Conservation (phyloP, 2,329 filamentous ascomycete genomes). For the Stagonosporopsis tanaceti region DNA sequence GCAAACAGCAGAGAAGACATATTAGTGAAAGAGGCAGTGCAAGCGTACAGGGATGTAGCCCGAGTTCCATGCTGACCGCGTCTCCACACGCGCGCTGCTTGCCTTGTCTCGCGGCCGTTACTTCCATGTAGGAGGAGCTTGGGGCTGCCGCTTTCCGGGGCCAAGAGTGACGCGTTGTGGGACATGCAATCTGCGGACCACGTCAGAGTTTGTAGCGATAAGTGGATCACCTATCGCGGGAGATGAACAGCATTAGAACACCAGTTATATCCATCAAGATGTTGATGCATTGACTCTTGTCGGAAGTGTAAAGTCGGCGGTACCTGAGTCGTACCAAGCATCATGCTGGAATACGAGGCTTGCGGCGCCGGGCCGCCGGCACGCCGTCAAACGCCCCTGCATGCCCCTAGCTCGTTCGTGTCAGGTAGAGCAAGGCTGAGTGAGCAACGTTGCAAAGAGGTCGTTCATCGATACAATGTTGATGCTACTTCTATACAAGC, state of each 20-base stretch:
- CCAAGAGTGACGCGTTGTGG: slow-evolving; percentile 20
- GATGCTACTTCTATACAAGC: background rate
- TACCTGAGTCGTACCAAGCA: slow-evolving; percentile 11
- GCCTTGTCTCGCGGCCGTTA: slow-evolving; percentile 10
- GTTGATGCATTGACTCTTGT: background rate
- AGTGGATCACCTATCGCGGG: background rate
- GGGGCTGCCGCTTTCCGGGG: slow-evolving; percentile 10
- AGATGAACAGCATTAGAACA: background rate
- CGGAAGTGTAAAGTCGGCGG: background rate
- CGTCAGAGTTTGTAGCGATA: slow-evolving; percentile 1
- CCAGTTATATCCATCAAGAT: background rate
- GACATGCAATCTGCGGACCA: slow-evolving; percentile 13
- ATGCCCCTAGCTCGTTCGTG: slow-evolving; percentile 8
- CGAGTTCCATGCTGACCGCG: slow-evolving; percentile 7
- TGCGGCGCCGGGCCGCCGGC: slow-evolving; percentile 9
- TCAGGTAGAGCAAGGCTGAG: background rate
- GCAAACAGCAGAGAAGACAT: slow-evolving; percentile 9
- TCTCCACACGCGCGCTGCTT: slow-evolving; percentile 16
- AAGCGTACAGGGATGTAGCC: slow-evolving; percentile 11
- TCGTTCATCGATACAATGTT: background rate
- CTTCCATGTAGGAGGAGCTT: slow-evolving; percentile 9
- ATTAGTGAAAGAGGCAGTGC: slow-evolving; percentile 12
- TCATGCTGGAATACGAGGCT: slow-evolving; percentile 11
- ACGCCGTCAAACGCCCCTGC: slow-evolving; percentile 11
- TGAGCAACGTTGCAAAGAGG: background rate